Evolutionary conservation across 2,329 filamentous ascomycete species (phyloP).

Genomic region (Phyllosticta citriasiana): DNA sequence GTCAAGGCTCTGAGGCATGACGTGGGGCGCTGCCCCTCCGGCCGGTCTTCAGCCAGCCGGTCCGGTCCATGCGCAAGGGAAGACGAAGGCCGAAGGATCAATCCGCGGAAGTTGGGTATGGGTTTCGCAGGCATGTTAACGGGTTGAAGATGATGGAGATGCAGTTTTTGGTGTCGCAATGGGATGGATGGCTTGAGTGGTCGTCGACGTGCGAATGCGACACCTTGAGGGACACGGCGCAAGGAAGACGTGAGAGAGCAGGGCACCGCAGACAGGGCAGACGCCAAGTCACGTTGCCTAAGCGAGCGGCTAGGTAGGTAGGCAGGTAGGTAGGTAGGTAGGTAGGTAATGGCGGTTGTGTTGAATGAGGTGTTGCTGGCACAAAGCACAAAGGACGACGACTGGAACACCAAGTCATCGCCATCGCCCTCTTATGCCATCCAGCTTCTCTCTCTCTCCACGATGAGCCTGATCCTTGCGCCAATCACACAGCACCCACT

Average conservation of each 20-base stretch:
- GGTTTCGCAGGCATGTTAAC: not conserved
- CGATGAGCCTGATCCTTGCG: too few relatives aligned
- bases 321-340: too few relatives aligned
- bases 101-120: not conserved
- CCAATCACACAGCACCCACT: too few relatives aligned
- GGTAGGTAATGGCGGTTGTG: not conserved
- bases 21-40: constrained; percentile 7
- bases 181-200: not conserved
- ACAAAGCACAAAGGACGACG: too few relatives aligned
- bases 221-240: not conserved
- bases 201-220: not conserved
- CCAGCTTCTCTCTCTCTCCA: not conserved
- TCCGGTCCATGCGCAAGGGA: not conserved
- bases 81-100: not conserved
- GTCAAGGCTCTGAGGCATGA: constrained; percentile 2
- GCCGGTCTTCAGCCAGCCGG: not conserved
- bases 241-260: not conserved
- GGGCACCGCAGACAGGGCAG: not conserved
- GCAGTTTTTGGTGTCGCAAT: not conserved
- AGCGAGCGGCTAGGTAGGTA: not conserved
- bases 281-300: not conserved
- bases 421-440: not conserved
- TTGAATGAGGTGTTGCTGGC: not conserved
- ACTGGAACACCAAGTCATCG: too few relatives aligned
- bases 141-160: not conserved